Percentiles rank a stretch among this genome's conserved stretches.
phyloP scores from a whole-genome alignment of 192 early-diverging fungal genomes.

The Coemansia umbellata region DNA sequence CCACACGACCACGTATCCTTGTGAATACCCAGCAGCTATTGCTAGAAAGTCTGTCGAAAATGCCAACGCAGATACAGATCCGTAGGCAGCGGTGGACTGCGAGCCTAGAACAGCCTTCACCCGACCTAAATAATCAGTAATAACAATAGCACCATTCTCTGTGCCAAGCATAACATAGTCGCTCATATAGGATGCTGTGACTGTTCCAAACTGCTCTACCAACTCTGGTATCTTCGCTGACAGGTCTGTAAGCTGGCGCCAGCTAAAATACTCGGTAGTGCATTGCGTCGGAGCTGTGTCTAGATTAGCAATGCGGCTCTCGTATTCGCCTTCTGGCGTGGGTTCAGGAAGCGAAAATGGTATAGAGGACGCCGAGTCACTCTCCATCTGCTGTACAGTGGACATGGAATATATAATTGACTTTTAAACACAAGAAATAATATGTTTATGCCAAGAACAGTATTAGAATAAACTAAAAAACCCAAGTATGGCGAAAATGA shows the following conservation, averaged over 20 bases:
- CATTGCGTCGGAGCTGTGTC: conserved; percentile 23
- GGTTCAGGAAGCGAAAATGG: conserved; percentile 25
- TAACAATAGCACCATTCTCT: conserved; percentile 21
- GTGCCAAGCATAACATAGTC: conserved; percentile 45
- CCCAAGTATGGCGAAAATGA: too few relatives aligned
- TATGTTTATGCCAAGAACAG: too few relatives aligned
- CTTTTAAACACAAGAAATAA: too few relatives aligned
- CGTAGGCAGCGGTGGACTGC: conserved; percentile 17
- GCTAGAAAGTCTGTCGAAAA: conserved; percentile 35
- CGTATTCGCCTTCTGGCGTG: conserved; percentile 47
- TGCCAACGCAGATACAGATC: conserved; percentile 34
- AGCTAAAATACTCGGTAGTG: conserved; percentile 48
- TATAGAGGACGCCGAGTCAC: conserved; percentile 18
- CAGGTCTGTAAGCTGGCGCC: conserved; percentile 41
- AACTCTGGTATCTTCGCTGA: conserved; percentile 25
- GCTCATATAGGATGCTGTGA: conserved; percentile 30
- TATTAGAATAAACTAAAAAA: too few relatives aligned
- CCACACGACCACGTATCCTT: conserved; percentile 45
- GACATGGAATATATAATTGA: too few relatives aligned
- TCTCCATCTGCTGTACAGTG: conserved; percentile 10
- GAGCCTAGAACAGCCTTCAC: conserved; percentile 20
- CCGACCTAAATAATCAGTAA: conserved; percentile 45
- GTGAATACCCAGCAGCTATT: conserved; percentile 36
- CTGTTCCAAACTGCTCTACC: conserved; percentile 27
- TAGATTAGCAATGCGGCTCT: conserved; percentile 47